phyloP scores from a whole-genome alignment of 2,329 filamentous ascomycete genomes.

The Escovopsis sp. region DNA sequence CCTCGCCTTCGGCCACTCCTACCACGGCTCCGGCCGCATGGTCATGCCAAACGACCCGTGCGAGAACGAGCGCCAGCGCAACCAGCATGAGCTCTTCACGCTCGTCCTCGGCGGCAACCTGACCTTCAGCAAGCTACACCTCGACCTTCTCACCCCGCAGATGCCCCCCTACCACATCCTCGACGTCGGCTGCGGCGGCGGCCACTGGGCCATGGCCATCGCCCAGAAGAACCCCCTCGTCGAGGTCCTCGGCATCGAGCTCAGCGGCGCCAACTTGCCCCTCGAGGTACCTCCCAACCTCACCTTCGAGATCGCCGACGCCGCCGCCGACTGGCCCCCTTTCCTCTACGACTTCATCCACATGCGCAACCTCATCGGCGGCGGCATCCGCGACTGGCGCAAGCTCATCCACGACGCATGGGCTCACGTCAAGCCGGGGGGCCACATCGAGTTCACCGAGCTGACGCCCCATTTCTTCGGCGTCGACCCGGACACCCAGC shows the following conservation, averaged over 20 bases:
- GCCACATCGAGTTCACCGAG: constrained; percentile 29
- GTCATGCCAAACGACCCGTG: constrained; percentile 19
- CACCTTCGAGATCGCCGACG: constrained; percentile 42
- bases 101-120: constrained; percentile 18
- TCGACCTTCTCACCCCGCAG: constrained; percentile 10
- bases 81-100: constrained; percentile 21
- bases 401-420: constrained; percentile 21
- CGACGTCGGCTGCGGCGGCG: constrained; percentile 27
- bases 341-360: constrained; percentile 26
- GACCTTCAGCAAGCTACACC: constrained; percentile 16
- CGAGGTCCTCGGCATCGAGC: constrained; percentile 24
- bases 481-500: constrained; percentile 14
- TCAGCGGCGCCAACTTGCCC: constrained; percentile 24
- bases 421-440: constrained; percentile 26
- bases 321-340: constrained; percentile 30
- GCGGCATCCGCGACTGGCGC: constrained; percentile 28
- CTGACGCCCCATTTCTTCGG: constrained; percentile 24
- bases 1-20: constrained; percentile 19
- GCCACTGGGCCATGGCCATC: constrained; percentile 28
- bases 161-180: constrained; percentile 17
- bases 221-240: constrained; percentile 23
- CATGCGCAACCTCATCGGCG: constrained; percentile 26
- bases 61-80: constrained; percentile 15
- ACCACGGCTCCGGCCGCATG: constrained; percentile 20
- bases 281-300: constrained; percentile 40